Base-by-base conservation (phyloP, 306 rosid genomes). In the Fragaria iinumae region DNA sequence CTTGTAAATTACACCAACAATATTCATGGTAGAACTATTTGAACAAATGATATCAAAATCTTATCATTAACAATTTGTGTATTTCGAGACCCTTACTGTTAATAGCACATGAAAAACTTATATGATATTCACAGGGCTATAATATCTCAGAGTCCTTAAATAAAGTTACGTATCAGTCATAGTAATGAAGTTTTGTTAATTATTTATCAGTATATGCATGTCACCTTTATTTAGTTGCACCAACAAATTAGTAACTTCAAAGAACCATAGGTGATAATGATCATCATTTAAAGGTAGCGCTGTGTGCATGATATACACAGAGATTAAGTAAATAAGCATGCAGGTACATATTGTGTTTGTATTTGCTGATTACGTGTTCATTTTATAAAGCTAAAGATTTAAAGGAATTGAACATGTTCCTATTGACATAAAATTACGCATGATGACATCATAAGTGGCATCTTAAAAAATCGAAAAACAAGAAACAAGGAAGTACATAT, bases 361-460 rank as follows among this genome's bases (percentile, higher is more conserved):
- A n/a, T 73, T 44, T 41, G 55, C 23, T 41, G 17, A 59, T 34
- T 57, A 69, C 17, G 48, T 41, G 27, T 53, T 39, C 57, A 59
- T 74, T 59, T 39, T 41, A 18, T 73, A 32, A 25, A 60, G 69
- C 59, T 5, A 7, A 49, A 14, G 41, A 60, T 16, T 44, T 47
- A 27, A 20, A 74, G 12, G 57, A 74, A 59, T 2, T 56, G 21
- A 73, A 39, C 55, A 67, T 73, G 25, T 73, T 23, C 21, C 59
- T 3, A 4, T 55, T 17, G 23, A 56, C 36, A 21, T 13, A 21
- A 73, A 41, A 55, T n/a, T 4, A 38, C 12, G 41, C 12, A 76
- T 21, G 12, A 11, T 14, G 48, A 76, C 16, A 67, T 16, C 8
- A 8, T 6, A 34, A 53, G 74, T 36, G 64, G 9, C 48, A 67